Conservation (phyloP, 2,329 filamentous ascomycete genomes). For the Botryotinia convoluta region DNA sequence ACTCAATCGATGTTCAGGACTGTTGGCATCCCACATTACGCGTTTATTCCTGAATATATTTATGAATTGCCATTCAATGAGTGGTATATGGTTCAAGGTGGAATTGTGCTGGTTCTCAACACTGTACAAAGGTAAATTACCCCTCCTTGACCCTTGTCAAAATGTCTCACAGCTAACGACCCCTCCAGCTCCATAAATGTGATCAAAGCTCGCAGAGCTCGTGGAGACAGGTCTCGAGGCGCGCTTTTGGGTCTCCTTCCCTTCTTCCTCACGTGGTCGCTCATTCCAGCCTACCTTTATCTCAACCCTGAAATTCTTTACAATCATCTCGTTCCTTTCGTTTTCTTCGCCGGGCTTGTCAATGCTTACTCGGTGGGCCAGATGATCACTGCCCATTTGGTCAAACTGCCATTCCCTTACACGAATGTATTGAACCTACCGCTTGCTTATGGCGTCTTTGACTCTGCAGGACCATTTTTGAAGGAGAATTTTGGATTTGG, state of each 20-base stretch:
- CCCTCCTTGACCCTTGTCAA: not conserved
- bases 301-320: conserved; percentile 82
- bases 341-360: conserved; percentile 81
- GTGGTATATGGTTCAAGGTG: conserved; percentile 89
- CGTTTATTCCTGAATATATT: conserved; percentile 64
- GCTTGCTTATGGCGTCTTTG: conserved; percentile 72
- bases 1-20: conserved; percentile 82
- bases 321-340: conserved; percentile 83
- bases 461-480: conserved; percentile 72
- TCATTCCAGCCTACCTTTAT: conserved; percentile 76
- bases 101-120: conserved; percentile 78
- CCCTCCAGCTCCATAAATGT: conserved; percentile 69
- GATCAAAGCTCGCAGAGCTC: conserved; percentile 72
- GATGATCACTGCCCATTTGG: conserved; percentile 93
- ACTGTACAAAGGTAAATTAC: conserved; percentile 60
- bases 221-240: conserved; percentile 67
- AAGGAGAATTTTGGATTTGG: conserved; percentile 55
- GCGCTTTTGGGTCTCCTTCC: conserved; percentile 82
- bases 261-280: conserved; percentile 72
- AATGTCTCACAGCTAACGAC: conserved; percentile 32
- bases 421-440: conserved; percentile 81
- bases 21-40: conserved; percentile 56
- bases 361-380: conserved; percentile 95
- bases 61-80: conserved; percentile 85
- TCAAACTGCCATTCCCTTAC: conserved; percentile 84